Evolutionary conservation across 192 early-diverging fungal species (phyloP), one percentile per base, ranked within the genome.

Genomic region (Umbelopsis vinacea): DNA sequence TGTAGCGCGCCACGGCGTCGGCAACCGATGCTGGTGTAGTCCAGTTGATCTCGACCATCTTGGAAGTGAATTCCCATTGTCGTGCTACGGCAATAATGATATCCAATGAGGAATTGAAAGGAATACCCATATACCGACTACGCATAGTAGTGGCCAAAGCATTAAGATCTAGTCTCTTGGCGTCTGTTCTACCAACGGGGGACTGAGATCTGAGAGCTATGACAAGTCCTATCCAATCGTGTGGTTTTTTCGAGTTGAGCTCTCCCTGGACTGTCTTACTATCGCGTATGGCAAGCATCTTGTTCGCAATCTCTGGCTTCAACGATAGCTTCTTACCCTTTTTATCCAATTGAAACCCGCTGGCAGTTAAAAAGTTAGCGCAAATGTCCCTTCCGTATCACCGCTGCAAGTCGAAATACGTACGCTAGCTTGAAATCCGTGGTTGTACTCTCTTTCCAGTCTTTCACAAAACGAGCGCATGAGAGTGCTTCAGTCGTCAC

Each of bases 61-160:
- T 86, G 11, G 63, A 17, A 7, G 82, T 86, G 46, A 89, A 89
- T 52, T 78, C 67, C 9, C 82, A 74, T 74, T 89, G 88, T 19
- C 86, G 72, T 50, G 72, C 37, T 11, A 85, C 83, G 29, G 86
- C 88, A 54, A 72, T 66, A 6, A 87, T 75, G 7, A 89, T 63
- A 68, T 87, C 85, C 40, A 86, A 68, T 17, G 79, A 77, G 17
- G 85, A 74, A 12, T 77, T 74, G 11, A 74, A 60, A 21, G 63
- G 60, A 47, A 76, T 79, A 50, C 85, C 79, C 40, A 57, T 70
- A 77, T 88, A 89, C 14, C 53, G 53, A 24, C 52, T 71, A 15
- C 53, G 22, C 3, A 46, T 45, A 2, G 40, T 50, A 19, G 55
- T 63, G 0, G 2, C 19, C 11, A 63, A 19, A 19, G 33, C 37